Base-by-base conservation (phyloP, 176 grass and related monocot genomes). In the Carex parvula region DNA sequence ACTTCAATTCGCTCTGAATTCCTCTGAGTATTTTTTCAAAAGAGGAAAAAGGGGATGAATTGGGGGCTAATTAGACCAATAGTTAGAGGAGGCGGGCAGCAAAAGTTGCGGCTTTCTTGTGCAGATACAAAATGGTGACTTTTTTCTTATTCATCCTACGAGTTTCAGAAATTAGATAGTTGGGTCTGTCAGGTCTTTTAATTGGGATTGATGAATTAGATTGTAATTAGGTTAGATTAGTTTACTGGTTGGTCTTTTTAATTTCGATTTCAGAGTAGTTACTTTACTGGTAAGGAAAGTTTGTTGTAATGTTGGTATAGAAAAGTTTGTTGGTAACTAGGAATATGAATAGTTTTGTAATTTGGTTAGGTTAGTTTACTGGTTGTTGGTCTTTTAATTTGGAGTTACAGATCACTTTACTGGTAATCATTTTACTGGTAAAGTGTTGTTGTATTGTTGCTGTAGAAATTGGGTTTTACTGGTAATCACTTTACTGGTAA, bases 11-110 rank as follows among this genome's bases (percentile, higher is more conserved):
- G 10, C 46, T 50, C 46, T 12, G 73, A 17, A 17, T 77, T 55
- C 73, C 50, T 55, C 50, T 55, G 14, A 35, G 24, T 77, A 76
- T 77, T 77, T 77, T 77, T 77, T 77, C 2, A 71, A 18, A 77
- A 9, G 73, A 77, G 73, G 73, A 77, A 77, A 55, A 55, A 6
- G 46, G 42, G 11, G 21, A 56, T 30, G 72, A 77, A 54, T 76
- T 54, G 46, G 48, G 24, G 8, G 70, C 44, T 53, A 55, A 32
- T 77, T 77, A 32, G 12, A 55, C 6, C 37, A 39, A 14, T 16
- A 55, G 50, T 77, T 77, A 56, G 72, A 56, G 22, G 73, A 0
- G 73, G 48, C 29, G 8, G 73, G 73, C 2, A 3, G 6, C 13
- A 77, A 33, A 77, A 77, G 44, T 13, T 12, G 12, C 6, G 18